Evolutionary conservation across 208 protist genomes (phyloP), one percentile per base, ranked within the genome.

Genomic region (Leishmania guyanensis): DNA sequence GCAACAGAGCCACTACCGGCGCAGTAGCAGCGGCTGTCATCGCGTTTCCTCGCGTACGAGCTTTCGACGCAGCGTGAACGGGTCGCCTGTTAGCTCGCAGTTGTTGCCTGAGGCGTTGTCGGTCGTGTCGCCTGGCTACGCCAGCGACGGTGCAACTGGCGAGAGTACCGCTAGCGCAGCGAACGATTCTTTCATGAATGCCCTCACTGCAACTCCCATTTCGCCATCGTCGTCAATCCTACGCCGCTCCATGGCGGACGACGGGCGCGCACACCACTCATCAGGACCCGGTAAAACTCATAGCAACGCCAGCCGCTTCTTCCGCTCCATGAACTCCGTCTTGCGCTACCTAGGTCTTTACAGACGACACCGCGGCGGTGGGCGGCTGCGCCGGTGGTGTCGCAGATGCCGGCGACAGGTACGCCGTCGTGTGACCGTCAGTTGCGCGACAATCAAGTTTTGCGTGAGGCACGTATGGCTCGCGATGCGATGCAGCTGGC

Each of bases 11-110:
- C 70, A 53, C 43, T 46, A 53, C 39, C 69, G 39, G 17, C 46
- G 54, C 80, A 79, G 54, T 56, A 43, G 65, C 66, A 84, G 66
- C 68, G 69, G 58, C 5, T 62, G 65, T 48, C 46, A 72, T 17
- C 48, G 43, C 29, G 56, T 48, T 16, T 70, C 80, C 5, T 80
- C 69, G 12, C 64, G 26, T 39, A 73, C 68, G 22, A 84, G 76
- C 33, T 54, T 43, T 51, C 81, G 76, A 8, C 70, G 73, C 60
- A 84, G 81, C 39, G 20, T 17, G 33, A 80, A 46, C 26, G 58
- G 50, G n/a, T 84, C 81, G 33, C 76, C 76, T 17, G 74, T 62
- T 33, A 80, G 48, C 58, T 84, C 81, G 51, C 81, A 80, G 76
- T 64, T 53, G 46, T 48, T 78, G 14, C 75, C 81, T 12, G 70